Percentiles rank a stretch among this genome's conserved stretches.
phyloP scores from a whole-genome alignment of 495 filamentous ascomycete species.

The Penicillium tannophilum region DNA sequence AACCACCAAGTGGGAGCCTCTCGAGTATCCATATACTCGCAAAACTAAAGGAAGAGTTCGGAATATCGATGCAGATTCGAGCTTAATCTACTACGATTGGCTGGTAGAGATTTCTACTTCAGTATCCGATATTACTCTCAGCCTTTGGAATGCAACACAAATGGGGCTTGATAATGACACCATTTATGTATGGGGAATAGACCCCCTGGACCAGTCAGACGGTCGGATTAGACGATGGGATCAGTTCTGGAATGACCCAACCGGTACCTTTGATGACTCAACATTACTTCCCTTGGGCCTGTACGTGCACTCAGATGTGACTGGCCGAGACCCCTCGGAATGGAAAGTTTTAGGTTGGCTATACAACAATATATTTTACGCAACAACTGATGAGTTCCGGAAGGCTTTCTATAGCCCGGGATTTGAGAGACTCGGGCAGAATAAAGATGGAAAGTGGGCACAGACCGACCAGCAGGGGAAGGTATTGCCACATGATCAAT shows the following conservation, averaged over 20 bases:
- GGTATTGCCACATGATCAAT: background rate
- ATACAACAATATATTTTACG: background rate
- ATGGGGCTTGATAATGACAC: background rate
- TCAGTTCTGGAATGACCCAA: background rate
- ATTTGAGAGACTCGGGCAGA: background rate
- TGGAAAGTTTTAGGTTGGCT: constrained; percentile 1
- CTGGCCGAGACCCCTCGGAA: background rate
- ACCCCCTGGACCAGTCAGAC: background rate
- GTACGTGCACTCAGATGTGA: background rate
- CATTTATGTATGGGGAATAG: background rate
- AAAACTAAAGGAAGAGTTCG: background rate
- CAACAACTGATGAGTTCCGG: background rate
- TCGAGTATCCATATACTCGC: constrained; percentile 2
- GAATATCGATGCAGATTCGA: background rate
- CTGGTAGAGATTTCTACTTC: background rate
- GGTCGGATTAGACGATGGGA: background rate
- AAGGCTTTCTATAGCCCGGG: background rate
- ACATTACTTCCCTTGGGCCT: background rate
- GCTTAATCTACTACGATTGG: background rate
- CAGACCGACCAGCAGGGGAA: background rate
- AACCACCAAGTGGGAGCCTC: background rate
- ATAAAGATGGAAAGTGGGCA: background rate
- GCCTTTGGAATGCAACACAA: background rate
- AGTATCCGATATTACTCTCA: background rate
- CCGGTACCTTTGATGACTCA: background rate